These are phyloP conservation scores for Colletotrichum eremochloae DNA, from an alignment of 2,329 filamentous ascomycete species.

Conservation along the genomic window DNA sequence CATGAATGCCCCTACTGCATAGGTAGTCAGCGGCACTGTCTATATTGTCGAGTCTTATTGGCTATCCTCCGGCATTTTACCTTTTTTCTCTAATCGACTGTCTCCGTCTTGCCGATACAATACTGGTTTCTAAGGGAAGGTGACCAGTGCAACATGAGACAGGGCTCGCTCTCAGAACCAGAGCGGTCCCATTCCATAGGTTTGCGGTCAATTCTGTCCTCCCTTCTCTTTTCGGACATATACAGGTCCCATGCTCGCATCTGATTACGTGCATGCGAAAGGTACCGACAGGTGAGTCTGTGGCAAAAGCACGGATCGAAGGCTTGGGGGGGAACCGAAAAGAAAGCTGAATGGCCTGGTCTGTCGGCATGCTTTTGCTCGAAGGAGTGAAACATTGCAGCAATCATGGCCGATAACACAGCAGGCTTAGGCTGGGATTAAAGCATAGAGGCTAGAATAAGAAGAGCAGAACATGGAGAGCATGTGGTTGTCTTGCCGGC, in stretches of 20 bases:
- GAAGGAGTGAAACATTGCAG: constrained; percentile 34
- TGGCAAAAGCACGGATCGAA: constrained; percentile 21
- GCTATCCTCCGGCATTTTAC: constrained; percentile 10
- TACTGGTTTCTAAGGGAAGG: neutral
- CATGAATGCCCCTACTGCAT: neutral
- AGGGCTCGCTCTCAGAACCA: neutral
- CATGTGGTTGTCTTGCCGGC: constrained; percentile 10
- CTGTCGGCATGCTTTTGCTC: constrained; percentile 10
- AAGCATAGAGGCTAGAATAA: constrained; percentile 5
- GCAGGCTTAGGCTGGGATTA: constrained; percentile 1
- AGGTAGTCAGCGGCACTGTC: constrained; percentile 1
- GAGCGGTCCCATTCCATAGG: neutral
- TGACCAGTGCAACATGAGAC: neutral
- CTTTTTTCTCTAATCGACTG: neutral
- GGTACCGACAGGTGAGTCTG: constrained; percentile 7
- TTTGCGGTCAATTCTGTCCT: neutral
- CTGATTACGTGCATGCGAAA: constrained; percentile 10
- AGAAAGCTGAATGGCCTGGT: constrained; percentile 23
- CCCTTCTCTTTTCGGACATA: neutral
- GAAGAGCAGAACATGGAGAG: constrained; percentile 1
- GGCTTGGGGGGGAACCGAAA: constrained; percentile 1
- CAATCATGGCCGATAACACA: constrained; percentile 27
- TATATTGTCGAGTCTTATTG: constrained; percentile 1
- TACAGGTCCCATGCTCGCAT: neutral
- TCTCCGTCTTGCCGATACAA: neutral